Evolutionary conservation across 2,329 filamentous ascomycete species (phyloP).

Genomic region (Alternaria ventricosa): DNA sequence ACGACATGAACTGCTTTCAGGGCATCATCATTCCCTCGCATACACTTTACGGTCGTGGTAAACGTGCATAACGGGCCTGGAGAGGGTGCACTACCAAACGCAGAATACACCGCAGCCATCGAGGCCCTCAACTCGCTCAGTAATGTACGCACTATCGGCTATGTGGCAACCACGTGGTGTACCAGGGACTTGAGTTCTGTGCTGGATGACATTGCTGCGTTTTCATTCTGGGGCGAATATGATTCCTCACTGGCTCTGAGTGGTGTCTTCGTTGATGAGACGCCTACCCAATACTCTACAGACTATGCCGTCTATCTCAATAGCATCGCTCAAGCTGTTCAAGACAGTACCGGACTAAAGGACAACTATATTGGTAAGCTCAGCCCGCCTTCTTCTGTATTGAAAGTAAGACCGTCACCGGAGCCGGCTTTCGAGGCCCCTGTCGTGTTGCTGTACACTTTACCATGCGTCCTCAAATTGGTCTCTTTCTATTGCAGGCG

Average conservation of each 20-base stretch:
- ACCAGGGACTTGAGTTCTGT: constrained; percentile 28
- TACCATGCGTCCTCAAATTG: constrained; percentile 14
- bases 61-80: constrained; percentile 59
- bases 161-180: constrained; percentile 59
- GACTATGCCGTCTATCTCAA: constrained; percentile 28
- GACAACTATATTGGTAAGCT: constrained; percentile 35
- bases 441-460: constrained; percentile 17
- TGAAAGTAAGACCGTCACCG: constrained; percentile 1
- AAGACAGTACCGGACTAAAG: constrained; percentile 28
- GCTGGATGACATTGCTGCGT: constrained; percentile 53
- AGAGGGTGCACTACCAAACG: constrained; percentile 50
- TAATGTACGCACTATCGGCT: constrained; percentile 59
- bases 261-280: constrained; percentile 60
- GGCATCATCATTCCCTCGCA: constrained; percentile 41
- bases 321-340: constrained; percentile 23
- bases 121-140: constrained; percentile 49
- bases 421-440: constrained; percentile 8
- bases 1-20: constrained; percentile 24
- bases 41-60: constrained; percentile 59
- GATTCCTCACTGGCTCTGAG: constrained; percentile 51
- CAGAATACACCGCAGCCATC: constrained; percentile 53
- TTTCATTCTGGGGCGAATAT: constrained; percentile 53
- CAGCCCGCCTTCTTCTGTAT: constrained; percentile 16
- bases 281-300: constrained; percentile 38
- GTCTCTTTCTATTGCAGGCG: constrained; percentile 7